phyloP scores from a whole-genome alignment of 176 grass and related monocot species.

The Bothriochloa decipiens region DNA sequence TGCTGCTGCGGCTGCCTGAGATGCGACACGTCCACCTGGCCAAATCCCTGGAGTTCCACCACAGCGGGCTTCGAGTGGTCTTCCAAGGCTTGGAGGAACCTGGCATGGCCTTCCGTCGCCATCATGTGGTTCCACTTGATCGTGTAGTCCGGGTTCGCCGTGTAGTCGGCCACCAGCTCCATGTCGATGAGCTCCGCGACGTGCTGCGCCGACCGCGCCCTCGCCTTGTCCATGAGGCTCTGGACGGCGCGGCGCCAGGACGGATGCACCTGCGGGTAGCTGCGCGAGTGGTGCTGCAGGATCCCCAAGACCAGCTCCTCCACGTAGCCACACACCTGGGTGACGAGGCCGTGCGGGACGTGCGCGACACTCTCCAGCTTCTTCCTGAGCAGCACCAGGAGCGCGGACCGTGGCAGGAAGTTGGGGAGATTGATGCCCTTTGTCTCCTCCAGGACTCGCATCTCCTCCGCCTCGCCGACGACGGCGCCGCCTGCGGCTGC shows the following conservation, averaged over 20 bases:
- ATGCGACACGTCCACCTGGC: slow-evolving; percentile 31
- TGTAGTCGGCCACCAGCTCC: slow-evolving; percentile 46
- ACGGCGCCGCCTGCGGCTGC: too few relatives aligned
- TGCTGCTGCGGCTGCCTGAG: neutral
- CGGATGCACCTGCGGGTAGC: slow-evolving; percentile 46
- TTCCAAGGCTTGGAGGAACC: neutral
- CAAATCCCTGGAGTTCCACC: slow-evolving; percentile 1
- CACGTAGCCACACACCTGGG: slow-evolving; percentile 14
- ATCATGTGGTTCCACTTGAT: slow-evolving; percentile 4
- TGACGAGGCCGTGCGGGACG: slow-evolving; percentile 18
- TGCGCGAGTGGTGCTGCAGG: neutral
- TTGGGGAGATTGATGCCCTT: slow-evolving; percentile 50
- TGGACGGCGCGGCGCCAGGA: slow-evolving; percentile 24
- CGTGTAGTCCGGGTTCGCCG: slow-evolving; percentile 43
- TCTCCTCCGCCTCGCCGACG: slow-evolving; percentile 64
- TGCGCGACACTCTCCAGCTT: slow-evolving; percentile 1
- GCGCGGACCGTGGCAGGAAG: slow-evolving; percentile 39
- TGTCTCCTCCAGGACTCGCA: slow-evolving; percentile 39
- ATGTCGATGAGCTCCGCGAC: slow-evolving; percentile 47
- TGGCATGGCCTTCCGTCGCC: neutral
- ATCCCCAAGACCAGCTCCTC: slow-evolving; percentile 1
- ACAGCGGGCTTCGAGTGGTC: too few relatives aligned
- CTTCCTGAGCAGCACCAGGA: slow-evolving; percentile 27
- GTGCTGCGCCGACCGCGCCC: neutral
- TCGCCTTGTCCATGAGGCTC: slow-evolving; percentile 38